Percentiles rank a stretch among this genome's conserved stretches.
Conservation (phyloP, 169 alveolate genomes). For the Babesia bovis region DNA sequence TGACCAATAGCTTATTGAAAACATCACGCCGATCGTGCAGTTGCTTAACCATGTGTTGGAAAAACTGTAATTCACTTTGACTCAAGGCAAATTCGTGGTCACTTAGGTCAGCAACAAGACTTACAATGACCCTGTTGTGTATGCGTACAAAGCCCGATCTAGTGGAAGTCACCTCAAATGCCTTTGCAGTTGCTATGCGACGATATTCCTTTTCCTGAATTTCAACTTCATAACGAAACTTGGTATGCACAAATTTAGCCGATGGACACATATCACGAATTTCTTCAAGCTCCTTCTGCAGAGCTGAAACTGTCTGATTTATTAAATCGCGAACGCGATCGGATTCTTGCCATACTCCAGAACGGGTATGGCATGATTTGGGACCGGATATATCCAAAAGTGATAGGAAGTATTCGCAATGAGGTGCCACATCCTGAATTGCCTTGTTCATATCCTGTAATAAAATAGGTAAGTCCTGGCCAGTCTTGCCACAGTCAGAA, state of each 20-base stretch:
- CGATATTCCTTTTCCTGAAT: conserved; percentile 79
- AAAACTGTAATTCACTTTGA: conserved; percentile 77
- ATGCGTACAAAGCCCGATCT: conserved; percentile 90
- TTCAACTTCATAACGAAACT: conserved; percentile 90
- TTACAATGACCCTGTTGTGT: conserved; percentile 75
- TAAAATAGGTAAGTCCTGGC: conserved; percentile 48
- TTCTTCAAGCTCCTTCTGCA: conserved; percentile 48
- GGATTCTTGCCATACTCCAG: conserved; percentile 68
- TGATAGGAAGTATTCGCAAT: conserved; percentile 55
- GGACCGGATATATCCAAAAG: conserved; percentile 64
- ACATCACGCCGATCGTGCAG: conserved; percentile 36
- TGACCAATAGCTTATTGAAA: conserved; percentile 73
- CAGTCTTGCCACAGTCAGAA: conserved; percentile 23
- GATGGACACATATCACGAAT: conserved; percentile 41
- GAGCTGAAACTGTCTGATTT: conserved; percentile 15
- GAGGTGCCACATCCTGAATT: conserved; percentile 64
- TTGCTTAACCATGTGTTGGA: conserved; percentile 34
- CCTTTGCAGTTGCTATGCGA: conserved; percentile 20
- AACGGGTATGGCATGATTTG: conserved; percentile 67
- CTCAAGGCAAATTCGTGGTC: conserved; percentile 73
- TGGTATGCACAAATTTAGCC: conserved; percentile 77
- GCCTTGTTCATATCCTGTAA: conserved; percentile 10
- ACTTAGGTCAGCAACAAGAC: conserved; percentile 38
- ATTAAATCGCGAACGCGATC: conserved; percentile 58
- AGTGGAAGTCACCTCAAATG: conserved; percentile 90